Conservation (phyloP, 768 basidiomycete genomes). For the Filobasidium floriforme region DNA sequence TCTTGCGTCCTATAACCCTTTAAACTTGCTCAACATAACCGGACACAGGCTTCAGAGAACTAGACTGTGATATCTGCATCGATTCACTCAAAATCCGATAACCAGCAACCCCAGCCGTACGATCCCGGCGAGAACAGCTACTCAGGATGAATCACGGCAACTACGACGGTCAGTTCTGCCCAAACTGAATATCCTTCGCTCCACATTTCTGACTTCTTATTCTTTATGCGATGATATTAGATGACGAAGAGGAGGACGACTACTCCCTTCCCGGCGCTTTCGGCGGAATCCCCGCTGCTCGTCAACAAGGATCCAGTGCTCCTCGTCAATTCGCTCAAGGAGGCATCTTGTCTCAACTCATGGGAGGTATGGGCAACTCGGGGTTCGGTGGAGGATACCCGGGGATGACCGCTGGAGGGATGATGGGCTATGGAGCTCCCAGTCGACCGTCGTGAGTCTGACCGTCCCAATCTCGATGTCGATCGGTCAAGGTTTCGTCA, state of each 20-base stretch:
- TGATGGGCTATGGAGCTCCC: conserved; percentile 25
- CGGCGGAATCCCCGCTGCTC: conserved; percentile 1
- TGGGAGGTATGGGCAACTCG: conserved; percentile 13
- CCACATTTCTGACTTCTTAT: too few species aligned
- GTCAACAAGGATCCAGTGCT: conserved; percentile 3
- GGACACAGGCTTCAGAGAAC: too few species aligned
- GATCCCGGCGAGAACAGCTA: too few species aligned
- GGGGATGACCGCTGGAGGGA: conserved; percentile 34
- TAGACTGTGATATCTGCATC: too few species aligned
- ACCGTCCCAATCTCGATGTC: conserved; percentile 9
- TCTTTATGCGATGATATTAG: too few species aligned
- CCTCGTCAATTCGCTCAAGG: conserved; percentile 16
- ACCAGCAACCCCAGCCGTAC: too few species aligned
- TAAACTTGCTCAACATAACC: too few species aligned
- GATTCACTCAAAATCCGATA: too few species aligned
- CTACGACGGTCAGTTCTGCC: conserved; percentile 13
- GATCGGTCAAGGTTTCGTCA: conserved; percentile 11
- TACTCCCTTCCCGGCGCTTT: conserved; percentile 6
- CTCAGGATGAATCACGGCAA: conserved; percentile 24
- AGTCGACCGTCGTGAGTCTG: conserved; percentile 11
- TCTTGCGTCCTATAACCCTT: too few species aligned
- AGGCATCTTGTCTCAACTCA: conserved; percentile 11
- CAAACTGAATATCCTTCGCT: conserved; percentile 17
- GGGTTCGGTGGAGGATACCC: conserved; percentile 31
- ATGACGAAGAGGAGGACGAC: conserved; percentile 41